These are phyloP conservation scores for Calonectria montana DNA, from an alignment of 2,329 filamentous ascomycete species.

Conservation along the genomic window DNA sequence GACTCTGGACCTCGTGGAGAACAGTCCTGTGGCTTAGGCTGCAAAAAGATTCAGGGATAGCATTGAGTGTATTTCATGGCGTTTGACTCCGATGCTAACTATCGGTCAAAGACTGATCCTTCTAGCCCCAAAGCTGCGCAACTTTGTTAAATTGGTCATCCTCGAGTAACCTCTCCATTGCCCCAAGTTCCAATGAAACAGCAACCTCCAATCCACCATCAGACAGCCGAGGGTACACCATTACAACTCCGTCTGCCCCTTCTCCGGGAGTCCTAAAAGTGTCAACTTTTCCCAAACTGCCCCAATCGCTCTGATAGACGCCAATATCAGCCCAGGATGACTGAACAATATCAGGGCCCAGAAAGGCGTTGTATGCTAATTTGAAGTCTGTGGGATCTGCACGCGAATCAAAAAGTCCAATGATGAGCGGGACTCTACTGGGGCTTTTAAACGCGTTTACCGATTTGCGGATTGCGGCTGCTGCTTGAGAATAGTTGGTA, in stretches of 20 bases:
- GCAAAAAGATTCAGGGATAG: too few species aligned
- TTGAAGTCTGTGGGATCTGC: conserved; percentile 7
- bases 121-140: not conserved
- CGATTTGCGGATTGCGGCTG: conserved; percentile 2
- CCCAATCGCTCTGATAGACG: not conserved
- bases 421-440: not conserved
- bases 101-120: too few species aligned
- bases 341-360: conserved; percentile 2
- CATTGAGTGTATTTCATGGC: too few species aligned
- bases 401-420: conserved; percentile 1
- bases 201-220: not conserved
- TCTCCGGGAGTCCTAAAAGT: not conserved
- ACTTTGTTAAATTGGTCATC: conserved; percentile 51
- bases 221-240: not conserved
- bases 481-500: not conserved
- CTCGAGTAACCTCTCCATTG: not conserved
- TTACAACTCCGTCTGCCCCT: conserved; percentile 1
- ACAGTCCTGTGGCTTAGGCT: too few species aligned
- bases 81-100: too few species aligned
- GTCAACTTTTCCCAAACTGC: not conserved
- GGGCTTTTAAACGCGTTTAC: not conserved
- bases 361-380: conserved; percentile 1
- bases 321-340: not conserved
- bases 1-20: too few species aligned
- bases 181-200: not conserved